A percentile compares a stretch with the other conserved stretches of the same genome.
Evolutionary conservation across 148 eudicot genomes (phyloP).

Genomic region (Chenopodium berlandieri): DNA sequence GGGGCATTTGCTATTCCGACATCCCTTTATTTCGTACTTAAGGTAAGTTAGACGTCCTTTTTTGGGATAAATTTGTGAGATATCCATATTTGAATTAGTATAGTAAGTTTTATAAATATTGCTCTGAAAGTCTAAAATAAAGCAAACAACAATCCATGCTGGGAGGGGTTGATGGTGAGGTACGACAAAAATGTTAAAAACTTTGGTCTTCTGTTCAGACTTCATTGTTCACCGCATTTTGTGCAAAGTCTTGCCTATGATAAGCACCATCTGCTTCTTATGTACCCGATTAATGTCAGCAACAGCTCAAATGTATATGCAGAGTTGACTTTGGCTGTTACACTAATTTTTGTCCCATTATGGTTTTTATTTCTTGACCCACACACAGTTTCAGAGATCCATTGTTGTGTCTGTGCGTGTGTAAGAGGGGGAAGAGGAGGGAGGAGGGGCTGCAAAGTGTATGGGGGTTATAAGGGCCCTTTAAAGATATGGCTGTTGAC

Average conservation of each 20-base stretch:
- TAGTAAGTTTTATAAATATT: background rate
- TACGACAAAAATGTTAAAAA: background rate
- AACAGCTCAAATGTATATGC: background rate
- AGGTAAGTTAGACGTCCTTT: slow-evolving; percentile 44
- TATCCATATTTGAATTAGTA: background rate
- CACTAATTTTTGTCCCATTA: background rate
- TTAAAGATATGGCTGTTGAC: no score
- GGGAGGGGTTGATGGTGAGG: background rate
- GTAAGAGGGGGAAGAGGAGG: no score
- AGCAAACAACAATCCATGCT: background rate
- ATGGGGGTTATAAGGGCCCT: no score
- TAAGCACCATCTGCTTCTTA: background rate
- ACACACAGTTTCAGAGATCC: background rate
- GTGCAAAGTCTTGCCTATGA: background rate
- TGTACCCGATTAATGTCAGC: background rate
- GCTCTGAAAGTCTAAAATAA: background rate
- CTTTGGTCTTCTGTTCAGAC: background rate
- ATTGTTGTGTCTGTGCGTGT: no score
- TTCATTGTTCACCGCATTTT: background rate
- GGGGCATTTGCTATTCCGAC: slow-evolving; percentile 83
- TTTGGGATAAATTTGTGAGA: background rate
- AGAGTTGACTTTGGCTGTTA: background rate
- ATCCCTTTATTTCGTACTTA: slow-evolving; percentile 67
- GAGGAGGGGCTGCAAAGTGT: no score
- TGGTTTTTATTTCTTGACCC: background rate